Evolutionary conservation across 1,139 yeast genomes (phyloP), one percentile per base, ranked within the genome.

Genomic region (Kodamaea derodonti): DNA sequence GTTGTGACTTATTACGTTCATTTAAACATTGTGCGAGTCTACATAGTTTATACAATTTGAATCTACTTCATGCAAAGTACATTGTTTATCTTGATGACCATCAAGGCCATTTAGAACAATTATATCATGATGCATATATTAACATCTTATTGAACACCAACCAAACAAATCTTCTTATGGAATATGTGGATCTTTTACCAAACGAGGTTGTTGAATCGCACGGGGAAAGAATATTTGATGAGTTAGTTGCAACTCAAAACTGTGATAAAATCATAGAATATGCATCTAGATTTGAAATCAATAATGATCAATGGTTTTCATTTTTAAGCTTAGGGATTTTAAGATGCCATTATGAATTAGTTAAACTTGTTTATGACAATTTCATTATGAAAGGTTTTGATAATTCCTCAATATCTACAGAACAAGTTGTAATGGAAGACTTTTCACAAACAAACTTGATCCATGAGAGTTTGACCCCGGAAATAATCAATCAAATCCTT

Each of bases 361-460:
- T 60, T 2, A 57, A 53, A 33, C 28, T 48, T 6, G 47, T 64
- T 3, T 65, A 65, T 41, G 58, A 52, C 15, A 40, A 47, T 15
- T 58, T 45, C 36, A 48, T 67, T 20, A 62, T 64, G 69, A 47
- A 45, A 20, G 65, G 56, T 2, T 51, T 53, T 23, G 41, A 47
- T 8, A 38, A 50, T n/a, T 49, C 49, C 0, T 38, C 46, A 4
- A 44, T 57, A 3, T 43, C 60, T 1, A 42, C 53, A 1, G 60
- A 54, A 18, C 56, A 60, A 16, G 54, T 52, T 1, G 43, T 62
- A 2, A 39, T 61, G 23, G 36, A 40, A 20, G 36, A 42, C 9
- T 14, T 40, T 13, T n/a, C 20, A 3, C 24, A 40, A 2, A 39
- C 18, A 15, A 36, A 39, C 16, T 22, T 29, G n/a, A 27, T 41